Conservation (phyloP, 148 eudicot genomes). For the Rhododendron henanense region DNA sequence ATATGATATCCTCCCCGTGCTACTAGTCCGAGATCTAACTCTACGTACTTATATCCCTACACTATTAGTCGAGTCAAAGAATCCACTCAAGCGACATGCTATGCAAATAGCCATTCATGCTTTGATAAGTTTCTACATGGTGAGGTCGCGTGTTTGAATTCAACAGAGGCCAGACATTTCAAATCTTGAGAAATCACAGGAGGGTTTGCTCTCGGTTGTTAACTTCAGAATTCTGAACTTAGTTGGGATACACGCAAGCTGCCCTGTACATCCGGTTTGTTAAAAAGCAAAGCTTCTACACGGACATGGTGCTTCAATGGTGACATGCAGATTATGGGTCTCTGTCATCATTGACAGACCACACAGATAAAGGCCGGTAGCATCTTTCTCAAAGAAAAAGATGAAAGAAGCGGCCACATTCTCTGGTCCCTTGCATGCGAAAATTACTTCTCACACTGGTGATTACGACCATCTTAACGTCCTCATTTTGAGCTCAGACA, state of each 20-base stretch:
- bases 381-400: background rate
- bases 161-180: background rate
- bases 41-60: background rate
- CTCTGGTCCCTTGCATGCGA: background rate
- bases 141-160: no score
- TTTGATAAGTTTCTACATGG: no score
- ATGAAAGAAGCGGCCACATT: background rate
- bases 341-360: background rate
- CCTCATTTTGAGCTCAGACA: background rate
- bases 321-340: background rate
- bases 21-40: no score
- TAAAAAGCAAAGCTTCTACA: background rate
- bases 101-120: no score
- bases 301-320: background rate
- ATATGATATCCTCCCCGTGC: background rate
- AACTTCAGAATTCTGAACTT: background rate
- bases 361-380: background rate
- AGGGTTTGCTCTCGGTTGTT: no score
- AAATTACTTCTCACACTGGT: background rate
- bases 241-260: no score
- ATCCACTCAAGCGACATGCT: background rate
- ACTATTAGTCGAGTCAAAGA: background rate
- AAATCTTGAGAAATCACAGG: no score
- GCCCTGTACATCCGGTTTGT: no score
- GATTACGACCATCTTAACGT: background rate